Percentiles rank a stretch among this genome's conserved stretches.
These are phyloP conservation scores for Camelina sativa DNA, from an alignment of 345 rosid genomes.

Conservation along the genomic window DNA sequence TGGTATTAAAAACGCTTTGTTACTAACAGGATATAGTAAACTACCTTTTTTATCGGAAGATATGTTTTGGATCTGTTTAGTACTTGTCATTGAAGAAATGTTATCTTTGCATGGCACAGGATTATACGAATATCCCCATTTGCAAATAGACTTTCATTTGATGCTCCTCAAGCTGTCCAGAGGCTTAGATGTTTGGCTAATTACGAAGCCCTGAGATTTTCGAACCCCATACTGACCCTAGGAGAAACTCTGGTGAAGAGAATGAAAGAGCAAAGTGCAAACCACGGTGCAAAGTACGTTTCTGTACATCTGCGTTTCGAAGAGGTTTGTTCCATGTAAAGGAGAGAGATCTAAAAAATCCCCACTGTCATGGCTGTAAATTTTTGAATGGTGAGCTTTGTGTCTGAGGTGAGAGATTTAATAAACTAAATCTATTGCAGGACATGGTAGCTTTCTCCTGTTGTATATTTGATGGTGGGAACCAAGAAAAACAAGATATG, in stretches of 20 bases:
- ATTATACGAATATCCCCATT: constrained; percentile 96
- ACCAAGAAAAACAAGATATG: constrained; percentile 86
- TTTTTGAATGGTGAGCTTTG: constrained; percentile 14
- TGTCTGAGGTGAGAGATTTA: background rate
- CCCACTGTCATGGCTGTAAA: constrained; percentile 8
- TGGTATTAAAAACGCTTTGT: background rate
- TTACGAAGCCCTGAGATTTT: constrained; percentile 84
- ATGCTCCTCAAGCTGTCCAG: constrained; percentile 93
- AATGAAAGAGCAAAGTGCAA: constrained; percentile 89
- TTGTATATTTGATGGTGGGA: constrained; percentile 97
- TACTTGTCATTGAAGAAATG: constrained; percentile 17
- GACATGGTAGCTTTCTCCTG: constrained; percentile 99
- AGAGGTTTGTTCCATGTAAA: constrained; percentile 69
- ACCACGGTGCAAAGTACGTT: constrained; percentile 79
- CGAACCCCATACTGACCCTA: constrained; percentile 69
- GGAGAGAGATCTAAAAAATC: constrained; percentile 29
- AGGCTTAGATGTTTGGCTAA: constrained; percentile 93
- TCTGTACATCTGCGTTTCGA: constrained; percentile 99
- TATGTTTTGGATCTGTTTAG: constrained; percentile 26
- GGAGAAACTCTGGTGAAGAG: constrained; percentile 89
- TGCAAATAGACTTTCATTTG: constrained; percentile 96
- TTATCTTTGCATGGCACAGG: constrained; percentile 58
- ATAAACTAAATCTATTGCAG: constrained; percentile 47
- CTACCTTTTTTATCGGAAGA: constrained; percentile 6
- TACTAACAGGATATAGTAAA: background rate